Conservation (phyloP, 2,329 filamentous ascomycete species). For the Colletotrichum sp. region DNA sequence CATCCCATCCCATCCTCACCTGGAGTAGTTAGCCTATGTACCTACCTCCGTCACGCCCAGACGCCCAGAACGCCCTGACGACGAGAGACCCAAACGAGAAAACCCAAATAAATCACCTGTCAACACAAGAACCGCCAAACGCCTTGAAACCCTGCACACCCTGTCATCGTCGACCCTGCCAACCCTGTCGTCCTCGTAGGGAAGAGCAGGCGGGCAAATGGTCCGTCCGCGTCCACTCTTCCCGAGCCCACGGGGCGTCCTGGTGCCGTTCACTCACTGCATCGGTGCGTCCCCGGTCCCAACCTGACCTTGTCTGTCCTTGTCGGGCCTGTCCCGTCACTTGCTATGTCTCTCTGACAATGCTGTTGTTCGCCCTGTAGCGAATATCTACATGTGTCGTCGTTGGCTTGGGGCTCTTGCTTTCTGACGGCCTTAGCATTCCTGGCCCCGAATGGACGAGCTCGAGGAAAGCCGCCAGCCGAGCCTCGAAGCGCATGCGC, state of each 20-base stretch:
- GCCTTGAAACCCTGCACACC: not conserved
- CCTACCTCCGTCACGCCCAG: not conserved
- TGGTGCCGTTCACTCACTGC: slow-evolving; percentile 5
- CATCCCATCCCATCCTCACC: not conserved
- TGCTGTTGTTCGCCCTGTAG: no score
- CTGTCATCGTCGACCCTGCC: not conserved
- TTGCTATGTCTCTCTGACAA: not conserved
- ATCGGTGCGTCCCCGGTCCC: slow-evolving; percentile 10
- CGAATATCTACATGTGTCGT: not conserved
- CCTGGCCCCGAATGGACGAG: not conserved
- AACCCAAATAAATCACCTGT: not conserved
- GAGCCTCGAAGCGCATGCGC: not conserved
- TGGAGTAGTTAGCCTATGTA: no score
- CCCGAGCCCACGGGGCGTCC: slow-evolving; percentile 20
- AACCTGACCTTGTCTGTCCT: not conserved
- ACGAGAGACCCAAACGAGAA: not conserved
- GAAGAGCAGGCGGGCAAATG: slow-evolving; percentile 6
- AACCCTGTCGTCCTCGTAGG: not conserved
- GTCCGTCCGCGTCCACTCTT: slow-evolving; percentile 18
- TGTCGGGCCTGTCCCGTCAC: slow-evolving; percentile 2
- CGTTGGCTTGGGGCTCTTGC: not conserved
- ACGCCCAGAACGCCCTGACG: not conserved
- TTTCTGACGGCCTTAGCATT: not conserved
- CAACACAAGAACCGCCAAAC: not conserved
- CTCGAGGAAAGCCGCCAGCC: not conserved